Percentiles rank a stretch among this genome's conserved stretches.
phyloP scores from a whole-genome alignment of 2,329 filamentous ascomycete species.

The Paramyrothecium roridum region DNA sequence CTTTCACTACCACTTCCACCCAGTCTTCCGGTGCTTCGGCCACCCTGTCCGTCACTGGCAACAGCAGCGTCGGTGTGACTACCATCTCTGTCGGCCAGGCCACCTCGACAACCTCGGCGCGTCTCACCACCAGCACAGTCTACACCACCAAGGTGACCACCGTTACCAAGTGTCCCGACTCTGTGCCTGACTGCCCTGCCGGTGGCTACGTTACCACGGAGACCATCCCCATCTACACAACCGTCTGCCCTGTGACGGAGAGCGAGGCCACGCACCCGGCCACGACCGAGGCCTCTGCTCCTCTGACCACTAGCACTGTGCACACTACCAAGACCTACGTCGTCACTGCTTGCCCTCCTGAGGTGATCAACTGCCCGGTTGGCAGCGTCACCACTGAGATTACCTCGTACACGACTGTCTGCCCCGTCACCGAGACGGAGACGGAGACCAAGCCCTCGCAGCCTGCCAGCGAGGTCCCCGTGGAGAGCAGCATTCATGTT shows the following conservation, averaged over 20 bases:
- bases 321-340: slow-evolving; percentile 52
- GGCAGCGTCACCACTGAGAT: slow-evolving; percentile 29
- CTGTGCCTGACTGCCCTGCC: slow-evolving; percentile 33
- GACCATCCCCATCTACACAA: slow-evolving; percentile 39
- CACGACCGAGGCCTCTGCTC: slow-evolving; percentile 10
- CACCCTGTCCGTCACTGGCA: slow-evolving; percentile 1
- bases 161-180: slow-evolving; percentile 51
- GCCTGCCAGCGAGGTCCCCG: slow-evolving; percentile 1
- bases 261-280: slow-evolving; percentile 11
- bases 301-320: slow-evolving; percentile 34
- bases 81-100: slow-evolving; percentile 4
- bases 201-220: slow-evolving; percentile 33
- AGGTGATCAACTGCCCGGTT: slow-evolving; percentile 45
- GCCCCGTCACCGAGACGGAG: slow-evolving; percentile 23
- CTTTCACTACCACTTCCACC: neutral
- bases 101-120: neutral
- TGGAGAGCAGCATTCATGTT: slow-evolving; percentile 6
- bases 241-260: slow-evolving; percentile 35
- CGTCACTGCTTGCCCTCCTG: slow-evolving; percentile 51
- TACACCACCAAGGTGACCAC: slow-evolving; percentile 44
- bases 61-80: slow-evolving; percentile 5
- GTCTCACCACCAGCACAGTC: slow-evolving; percentile 32
- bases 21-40: slow-evolving; percentile 1
- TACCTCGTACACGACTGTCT: slow-evolving; percentile 32
- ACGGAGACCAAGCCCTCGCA: slow-evolving; percentile 3